phyloP scores from a whole-genome alignment of 257 asterid species.

The Solanum sitiens region DNA sequence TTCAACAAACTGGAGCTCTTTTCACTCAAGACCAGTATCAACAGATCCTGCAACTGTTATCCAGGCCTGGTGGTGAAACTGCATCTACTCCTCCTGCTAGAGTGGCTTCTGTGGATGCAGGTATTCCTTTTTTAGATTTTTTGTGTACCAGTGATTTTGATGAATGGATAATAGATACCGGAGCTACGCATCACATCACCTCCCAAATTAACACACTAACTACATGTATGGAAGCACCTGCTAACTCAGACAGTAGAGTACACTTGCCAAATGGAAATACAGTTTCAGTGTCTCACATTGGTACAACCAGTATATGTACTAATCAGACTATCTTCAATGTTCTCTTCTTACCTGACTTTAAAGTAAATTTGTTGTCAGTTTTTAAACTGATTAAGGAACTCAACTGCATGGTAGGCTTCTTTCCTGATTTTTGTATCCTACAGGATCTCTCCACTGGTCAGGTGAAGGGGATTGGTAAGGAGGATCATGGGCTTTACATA shows the following conservation, averaged over 20 bases:
- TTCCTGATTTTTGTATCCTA: too few species aligned
- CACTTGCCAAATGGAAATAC: neutral
- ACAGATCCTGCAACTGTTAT: too few species aligned
- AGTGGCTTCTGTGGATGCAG: neutral
- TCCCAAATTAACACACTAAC: too few species aligned
- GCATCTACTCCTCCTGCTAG: neutral
- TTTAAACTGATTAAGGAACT: too few species aligned
- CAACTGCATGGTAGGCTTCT: neutral
- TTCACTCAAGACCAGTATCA: neutral
- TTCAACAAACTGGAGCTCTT: neutral
- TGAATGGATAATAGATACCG: neutral
- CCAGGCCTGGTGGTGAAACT: neutral
- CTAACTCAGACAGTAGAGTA: neutral
- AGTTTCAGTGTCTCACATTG: neutral
- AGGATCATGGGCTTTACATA: neutral
- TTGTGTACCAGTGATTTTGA: neutral
- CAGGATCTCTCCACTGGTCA: too few species aligned
- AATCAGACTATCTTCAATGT: too few species aligned
- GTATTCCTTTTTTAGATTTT: neutral
- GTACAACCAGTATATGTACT: neutral
- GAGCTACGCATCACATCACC: neutral
- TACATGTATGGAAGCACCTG: neutral
- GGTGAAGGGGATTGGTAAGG: neutral
- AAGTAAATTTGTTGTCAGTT: neutral
- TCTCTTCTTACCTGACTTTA: neutral